Base-by-base conservation (phyloP, 2,329 filamentous ascomycete genomes). In the Parastagonospora nodorum region DNA sequence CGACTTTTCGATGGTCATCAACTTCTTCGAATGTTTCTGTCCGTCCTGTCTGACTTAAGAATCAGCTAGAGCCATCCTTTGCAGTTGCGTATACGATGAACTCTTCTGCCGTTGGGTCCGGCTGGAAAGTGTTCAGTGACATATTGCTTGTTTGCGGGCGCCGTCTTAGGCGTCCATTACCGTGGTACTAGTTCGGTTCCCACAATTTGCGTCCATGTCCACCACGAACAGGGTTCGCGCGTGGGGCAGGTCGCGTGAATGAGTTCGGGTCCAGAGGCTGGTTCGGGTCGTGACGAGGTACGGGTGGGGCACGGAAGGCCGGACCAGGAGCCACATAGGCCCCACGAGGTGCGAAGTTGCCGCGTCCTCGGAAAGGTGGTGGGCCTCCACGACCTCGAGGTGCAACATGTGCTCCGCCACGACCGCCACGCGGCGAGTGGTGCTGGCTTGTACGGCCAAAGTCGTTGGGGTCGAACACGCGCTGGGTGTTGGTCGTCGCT, bases 381-480 rank as follows among this genome's bases (percentile, higher is more conserved):
- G 54, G 48, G 14, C 55, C 56, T 28, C 63, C 63, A 28, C 63
- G 64, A 35, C 66, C 68, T 48, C 64, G 63, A 42, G 58, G 47
- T 11, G 58, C 42, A 28, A 50, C 48, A 38, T 62, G 60, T 35
- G 58, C 64, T 43, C 66, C 19, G 19, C 19, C 68, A 38, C 69
- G 67, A 36, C 66, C 64, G 32, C 72, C 69, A n/a, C 70, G 69
- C n/a, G 59, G 61, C 8, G 61, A 59, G 24, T 58, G 60, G 12
- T 66, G 66, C 15, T 71, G 63, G 14, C 55, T 66, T 12, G 67
- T 60, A 42, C 78, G 74, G n/a, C 67, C 74, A 55, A 81, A 81
- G 15, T 77, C 74, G 53, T 80, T 77, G 7, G 78, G 78, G 51
- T 80, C 78, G 49, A 76, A 74, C 35, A 79, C 69, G n/a, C 64